These are phyloP conservation scores for Thuidium tamariscinum DNA, from an alignment of 225 moss, liverwort and hornwort species.

Conservation along the genomic window DNA sequence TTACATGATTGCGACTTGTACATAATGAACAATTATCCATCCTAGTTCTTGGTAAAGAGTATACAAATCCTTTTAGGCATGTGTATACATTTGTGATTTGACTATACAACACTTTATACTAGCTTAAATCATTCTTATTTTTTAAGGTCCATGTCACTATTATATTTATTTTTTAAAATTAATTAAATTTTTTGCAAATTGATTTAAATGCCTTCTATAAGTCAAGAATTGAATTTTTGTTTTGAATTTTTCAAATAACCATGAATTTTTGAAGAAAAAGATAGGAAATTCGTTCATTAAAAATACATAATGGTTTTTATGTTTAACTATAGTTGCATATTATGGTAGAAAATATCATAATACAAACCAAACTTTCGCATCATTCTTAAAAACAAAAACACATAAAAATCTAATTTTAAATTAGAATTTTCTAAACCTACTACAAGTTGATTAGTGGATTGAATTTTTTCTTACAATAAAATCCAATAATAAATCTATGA, in stretches of 20 bases:
- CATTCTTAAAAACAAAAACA: neutral
- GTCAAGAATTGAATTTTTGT: neutral
- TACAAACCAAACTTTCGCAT: accelerated
- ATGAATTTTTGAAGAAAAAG: neutral
- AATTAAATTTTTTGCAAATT: neutral
- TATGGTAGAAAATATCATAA: neutral
- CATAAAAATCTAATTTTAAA: neutral
- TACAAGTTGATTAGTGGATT: neutral
- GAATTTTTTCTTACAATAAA: too few species aligned
- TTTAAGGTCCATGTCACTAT: neutral
- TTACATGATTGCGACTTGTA: accelerated
- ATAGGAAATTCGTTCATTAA: neutral
- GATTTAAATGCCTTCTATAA: neutral
- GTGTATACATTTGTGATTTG: accelerated
- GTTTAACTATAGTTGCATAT: too few species aligned
- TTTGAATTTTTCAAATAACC: too few species aligned
- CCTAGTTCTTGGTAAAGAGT: accelerated
- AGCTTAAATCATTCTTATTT: too few species aligned
- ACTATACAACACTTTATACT: accelerated
- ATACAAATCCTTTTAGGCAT: neutral
- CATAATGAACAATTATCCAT: neutral
- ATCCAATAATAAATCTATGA: too few species aligned
- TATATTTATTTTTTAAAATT: neutral
- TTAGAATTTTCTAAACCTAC: neutral
- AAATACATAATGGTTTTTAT: neutral